A percentile compares a stretch with the other conserved stretches of the same genome.
These are phyloP conservation scores for Chalara sp. DNA, from an alignment of 2,329 filamentous ascomycete genomes.

Conservation along the genomic window DNA sequence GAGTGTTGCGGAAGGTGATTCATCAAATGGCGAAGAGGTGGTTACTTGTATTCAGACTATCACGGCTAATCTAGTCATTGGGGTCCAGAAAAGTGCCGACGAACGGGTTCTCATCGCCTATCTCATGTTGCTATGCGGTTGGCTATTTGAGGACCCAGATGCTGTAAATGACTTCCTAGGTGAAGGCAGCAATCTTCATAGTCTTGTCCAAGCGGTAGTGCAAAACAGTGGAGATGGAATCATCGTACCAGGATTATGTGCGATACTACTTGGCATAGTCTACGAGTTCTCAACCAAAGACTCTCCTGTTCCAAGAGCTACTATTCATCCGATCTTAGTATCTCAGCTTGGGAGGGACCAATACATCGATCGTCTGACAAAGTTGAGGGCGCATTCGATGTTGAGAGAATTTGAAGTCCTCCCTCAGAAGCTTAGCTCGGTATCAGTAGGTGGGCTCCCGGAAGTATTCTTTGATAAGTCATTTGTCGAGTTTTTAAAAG, in stretches of 20 bases:
- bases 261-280: conserved; percentile 76
- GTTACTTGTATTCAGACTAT: conserved; percentile 89
- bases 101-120: conserved; percentile 77
- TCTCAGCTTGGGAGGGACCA: conserved; percentile 76
- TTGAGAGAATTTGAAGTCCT: conserved; percentile 87
- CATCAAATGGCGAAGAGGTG: conserved; percentile 84
- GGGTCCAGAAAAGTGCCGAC: conserved; percentile 70
- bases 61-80: conserved; percentile 76
- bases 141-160: conserved; percentile 88
- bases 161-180: conserved; percentile 89
- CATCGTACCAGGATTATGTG: conserved; percentile 74
- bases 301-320: conserved; percentile 77
- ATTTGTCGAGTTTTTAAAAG: conserved; percentile 92
- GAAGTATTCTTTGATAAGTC: conserved; percentile 79
- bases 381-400: conserved; percentile 68
- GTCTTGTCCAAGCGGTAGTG: conserved; percentile 65
- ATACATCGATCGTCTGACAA: conserved; percentile 76
- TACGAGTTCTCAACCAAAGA: conserved; percentile 99
- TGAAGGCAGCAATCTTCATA: conserved; percentile 89
- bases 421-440: conserved; percentile 57
- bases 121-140: conserved; percentile 79
- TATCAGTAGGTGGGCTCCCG: conserved; percentile 51
- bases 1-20: conserved; percentile 81
- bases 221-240: conserved; percentile 52
- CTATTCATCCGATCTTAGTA: conserved; percentile 70